These are phyloP conservation scores for Aspergillus diversus DNA, from an alignment of 495 filamentous ascomycete species.

Conservation along the genomic window DNA sequence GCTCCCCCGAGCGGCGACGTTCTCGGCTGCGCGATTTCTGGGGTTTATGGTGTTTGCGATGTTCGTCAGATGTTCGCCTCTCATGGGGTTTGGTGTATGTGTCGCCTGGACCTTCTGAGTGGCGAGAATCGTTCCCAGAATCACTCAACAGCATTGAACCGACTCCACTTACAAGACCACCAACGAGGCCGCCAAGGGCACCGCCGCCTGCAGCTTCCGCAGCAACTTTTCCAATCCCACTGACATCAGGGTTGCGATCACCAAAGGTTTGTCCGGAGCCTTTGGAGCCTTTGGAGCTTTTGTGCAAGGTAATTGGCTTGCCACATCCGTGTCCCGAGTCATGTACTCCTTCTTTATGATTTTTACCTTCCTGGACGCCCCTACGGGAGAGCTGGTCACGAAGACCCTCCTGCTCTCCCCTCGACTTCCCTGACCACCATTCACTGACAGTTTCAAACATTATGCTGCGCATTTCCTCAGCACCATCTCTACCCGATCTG, in stretches of 20 bases:
- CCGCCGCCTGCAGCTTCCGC: conserved; percentile 50
- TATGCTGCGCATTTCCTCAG: conserved; percentile 66
- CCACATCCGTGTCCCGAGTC: conserved; percentile 87
- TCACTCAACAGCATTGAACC: conserved; percentile 49
- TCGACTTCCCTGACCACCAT: conserved; percentile 75
- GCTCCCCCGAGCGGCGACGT: neutral
- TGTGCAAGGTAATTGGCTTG: conserved; percentile 65
- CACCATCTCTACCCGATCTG: conserved; percentile 70
- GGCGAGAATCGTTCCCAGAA: conserved; percentile 17
- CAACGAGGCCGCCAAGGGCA: conserved; percentile 54
- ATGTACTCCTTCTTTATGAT: conserved; percentile 83
- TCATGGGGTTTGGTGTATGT: neutral
- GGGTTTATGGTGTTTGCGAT: conserved; percentile 1
- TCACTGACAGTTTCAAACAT: conserved; percentile 79
- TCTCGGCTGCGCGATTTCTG: conserved; percentile 7
- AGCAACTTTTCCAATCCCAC: conserved; percentile 46
- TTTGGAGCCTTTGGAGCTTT: conserved; percentile 35
- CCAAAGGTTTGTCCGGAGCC: conserved; percentile 26
- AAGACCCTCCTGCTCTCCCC: conserved; percentile 62
- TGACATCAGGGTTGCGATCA: conserved; percentile 27
- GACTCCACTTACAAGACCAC: conserved; percentile 53
- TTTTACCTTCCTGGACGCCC: conserved; percentile 72
- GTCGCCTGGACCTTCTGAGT: neutral
- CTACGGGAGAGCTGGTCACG: conserved; percentile 73
- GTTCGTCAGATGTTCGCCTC: neutral